Evolutionary conservation across 495 filamentous ascomycete genomes (phyloP).

Genomic region (Clohesyomyces aquaticus): DNA sequence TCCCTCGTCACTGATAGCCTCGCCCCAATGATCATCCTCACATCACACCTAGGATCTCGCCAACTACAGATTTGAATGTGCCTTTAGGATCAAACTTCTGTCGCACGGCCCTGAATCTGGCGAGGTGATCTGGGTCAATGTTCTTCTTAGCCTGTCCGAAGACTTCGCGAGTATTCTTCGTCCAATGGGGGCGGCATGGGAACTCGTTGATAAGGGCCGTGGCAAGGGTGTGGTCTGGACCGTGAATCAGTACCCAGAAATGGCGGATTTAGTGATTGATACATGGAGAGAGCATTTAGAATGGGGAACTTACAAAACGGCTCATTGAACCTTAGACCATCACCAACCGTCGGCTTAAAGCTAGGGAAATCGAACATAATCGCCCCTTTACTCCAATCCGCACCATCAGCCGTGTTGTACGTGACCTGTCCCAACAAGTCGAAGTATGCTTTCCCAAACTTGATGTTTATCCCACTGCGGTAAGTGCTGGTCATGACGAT

Average conservation of each 20-base stretch:
- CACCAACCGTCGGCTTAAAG: slow-evolving; percentile 51
- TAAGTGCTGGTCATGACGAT: slow-evolving; percentile 55
- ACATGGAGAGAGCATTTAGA: slow-evolving; percentile 4
- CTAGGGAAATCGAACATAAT: slow-evolving; percentile 60
- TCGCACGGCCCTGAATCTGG: slow-evolving; percentile 51
- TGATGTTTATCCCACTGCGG: slow-evolving; percentile 58
- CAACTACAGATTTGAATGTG: slow-evolving; percentile 53
- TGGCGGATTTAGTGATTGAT: too few species aligned
- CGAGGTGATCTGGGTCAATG: slow-evolving; percentile 51
- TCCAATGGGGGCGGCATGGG: slow-evolving; percentile 56
- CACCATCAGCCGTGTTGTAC: slow-evolving; percentile 48
- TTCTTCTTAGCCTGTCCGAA: slow-evolving; percentile 52
- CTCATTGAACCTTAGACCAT: slow-evolving; percentile 55
- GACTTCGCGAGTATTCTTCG: slow-evolving; percentile 56
- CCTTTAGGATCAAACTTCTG: slow-evolving; percentile 54
- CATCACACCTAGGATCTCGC: slow-evolving; percentile 49
- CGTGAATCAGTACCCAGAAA: too few species aligned
- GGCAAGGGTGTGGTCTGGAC: slow-evolving; percentile 41
- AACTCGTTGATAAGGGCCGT: slow-evolving; percentile 56
- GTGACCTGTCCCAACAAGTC: slow-evolving; percentile 56
- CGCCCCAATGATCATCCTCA: not conserved
- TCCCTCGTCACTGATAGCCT: not conserved
- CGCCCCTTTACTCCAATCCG: slow-evolving; percentile 54
- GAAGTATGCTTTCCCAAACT: slow-evolving; percentile 55
- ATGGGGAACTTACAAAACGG: slow-evolving; percentile 50